Percentiles rank a stretch among this genome's conserved stretches.
These are phyloP conservation scores for Meredithiella fracta DNA, from an alignment of 2,329 filamentous ascomycete species.

Conservation along the genomic window DNA sequence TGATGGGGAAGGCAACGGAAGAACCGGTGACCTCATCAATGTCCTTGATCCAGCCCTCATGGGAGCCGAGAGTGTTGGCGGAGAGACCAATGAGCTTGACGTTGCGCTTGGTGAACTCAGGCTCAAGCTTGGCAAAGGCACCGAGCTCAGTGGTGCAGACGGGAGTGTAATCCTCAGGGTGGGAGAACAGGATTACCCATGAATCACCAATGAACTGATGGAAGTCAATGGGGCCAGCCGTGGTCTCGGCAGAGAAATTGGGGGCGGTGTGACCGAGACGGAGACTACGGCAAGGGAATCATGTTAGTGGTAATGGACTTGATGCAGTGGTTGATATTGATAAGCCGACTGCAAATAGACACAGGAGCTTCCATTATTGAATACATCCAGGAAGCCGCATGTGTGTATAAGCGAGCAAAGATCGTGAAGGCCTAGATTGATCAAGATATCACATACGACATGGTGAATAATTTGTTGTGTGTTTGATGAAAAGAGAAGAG, in stretches of 20 bases:
- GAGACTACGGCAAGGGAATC: constrained; percentile 22
- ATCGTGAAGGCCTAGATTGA: not conserved
- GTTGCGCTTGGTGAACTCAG: constrained; percentile 70
- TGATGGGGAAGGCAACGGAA: constrained; percentile 60
- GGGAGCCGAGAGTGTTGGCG: constrained; percentile 70
- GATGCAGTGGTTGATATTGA: not conserved
- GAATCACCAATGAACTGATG: constrained; percentile 64
- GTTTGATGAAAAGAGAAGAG: not conserved
- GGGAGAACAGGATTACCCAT: constrained; percentile 72
- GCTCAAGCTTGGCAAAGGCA: constrained; percentile 76
- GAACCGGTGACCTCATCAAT: constrained; percentile 63
- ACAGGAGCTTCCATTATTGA: not conserved
- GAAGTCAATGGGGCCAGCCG: constrained; percentile 62
- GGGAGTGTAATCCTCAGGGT: constrained; percentile 82
- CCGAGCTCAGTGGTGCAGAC: constrained; percentile 94
- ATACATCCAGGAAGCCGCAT: too few relatives aligned
- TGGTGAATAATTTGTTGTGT: constrained; percentile 7
- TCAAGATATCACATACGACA: constrained; percentile 11
- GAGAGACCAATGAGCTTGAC: constrained; percentile 85
- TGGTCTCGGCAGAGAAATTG: constrained; percentile 73
- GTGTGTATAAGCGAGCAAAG: too few relatives aligned
- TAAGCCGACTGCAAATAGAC: not conserved
- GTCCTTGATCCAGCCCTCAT: constrained; percentile 82
- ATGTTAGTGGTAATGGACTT: not conserved
- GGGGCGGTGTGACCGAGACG: constrained; percentile 53